Conservation (phyloP, 345 rosid genomes). For the Cardamine occulta region DNA sequence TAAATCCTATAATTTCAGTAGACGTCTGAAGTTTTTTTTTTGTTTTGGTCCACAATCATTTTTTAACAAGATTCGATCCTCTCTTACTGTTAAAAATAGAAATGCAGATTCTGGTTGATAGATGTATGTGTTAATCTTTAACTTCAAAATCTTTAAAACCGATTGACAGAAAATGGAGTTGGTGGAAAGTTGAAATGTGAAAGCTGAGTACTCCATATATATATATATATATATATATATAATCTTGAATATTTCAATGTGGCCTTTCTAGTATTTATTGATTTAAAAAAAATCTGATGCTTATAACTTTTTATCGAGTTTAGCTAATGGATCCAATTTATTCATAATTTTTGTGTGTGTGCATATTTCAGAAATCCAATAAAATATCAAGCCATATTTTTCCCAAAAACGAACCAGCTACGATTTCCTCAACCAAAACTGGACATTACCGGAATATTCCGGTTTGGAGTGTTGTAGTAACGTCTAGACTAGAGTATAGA, state of each 20-base stretch:
- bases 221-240: conserved; percentile 7
- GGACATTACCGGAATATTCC: not conserved
- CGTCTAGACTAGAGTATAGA: conserved; percentile 25
- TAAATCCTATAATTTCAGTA: too few relatives aligned
- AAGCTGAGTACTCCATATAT: not conserved
- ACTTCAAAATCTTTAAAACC: not conserved
- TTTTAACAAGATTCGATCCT: not conserved
- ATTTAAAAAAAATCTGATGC: not conserved
- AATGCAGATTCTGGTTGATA: not conserved
- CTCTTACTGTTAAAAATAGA: not conserved
- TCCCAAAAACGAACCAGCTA: not conserved
- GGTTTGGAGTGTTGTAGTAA: conserved; percentile 23
- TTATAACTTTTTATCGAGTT: not conserved
- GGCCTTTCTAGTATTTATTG: not conserved
- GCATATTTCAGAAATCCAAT: not conserved
- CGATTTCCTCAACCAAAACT: not conserved
- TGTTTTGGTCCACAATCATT: not conserved
- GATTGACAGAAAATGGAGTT: conserved; percentile 13
- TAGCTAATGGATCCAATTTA: not conserved
- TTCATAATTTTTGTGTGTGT: not conserved
- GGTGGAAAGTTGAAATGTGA: conserved; percentile 22
- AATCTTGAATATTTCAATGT: not conserved
- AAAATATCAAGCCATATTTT: not conserved
- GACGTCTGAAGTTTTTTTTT: not conserved
- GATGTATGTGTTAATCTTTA: not conserved